Base-by-base conservation (phyloP, 2,329 filamentous ascomycete species). In the Neonectria magnoliae region DNA sequence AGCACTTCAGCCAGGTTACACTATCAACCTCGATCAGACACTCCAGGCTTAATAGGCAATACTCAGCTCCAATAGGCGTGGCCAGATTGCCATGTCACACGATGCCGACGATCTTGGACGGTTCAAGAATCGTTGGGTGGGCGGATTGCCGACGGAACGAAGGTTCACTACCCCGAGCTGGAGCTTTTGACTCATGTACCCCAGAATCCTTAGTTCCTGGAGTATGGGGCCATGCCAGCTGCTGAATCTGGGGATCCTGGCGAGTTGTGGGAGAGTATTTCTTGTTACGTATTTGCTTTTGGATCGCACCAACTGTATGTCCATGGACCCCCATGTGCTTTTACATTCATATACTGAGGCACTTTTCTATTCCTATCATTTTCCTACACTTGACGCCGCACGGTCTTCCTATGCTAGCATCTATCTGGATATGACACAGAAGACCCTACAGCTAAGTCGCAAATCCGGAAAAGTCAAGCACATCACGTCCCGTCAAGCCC, bases 401-500 rank as follows among this genome's bases (percentile, higher is more conserved):
- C n/a, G 2, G 9, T 20, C 4, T 3, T 3, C 4, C 9, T 10
- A 13, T 20, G 10, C 16, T 31, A 4, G 9, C 16, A 31, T 8
- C 6, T 38, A n/a, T 38, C 14, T 6, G 3, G 14, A 36, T 36
- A 3, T 36, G 16, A 13, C 5, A 36, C 5, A 36, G 11, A 11
- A 33, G 31, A n/a, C 14, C 25, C 25, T 58, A 61, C 5, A 64
- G 22, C 5, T 64, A 60, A 9, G 57, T 57, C 2, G 65, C 62
- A 18, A 67, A 66, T 6, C 57, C 68, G 1, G 67, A 69, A 59
- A 75, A 75, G 47, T 75, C 68, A 5, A 75, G 41, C 0, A 73
- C 65, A 33, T 71, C 71, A 22, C 74, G 58, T 1, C 71, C 72
- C 6, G 71, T 73, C 7, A 75, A 22, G 0, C 72, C 71, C 64